phyloP scores from a whole-genome alignment of 2,329 filamentous ascomycete species.

The Ceratocystis colombiana region DNA sequence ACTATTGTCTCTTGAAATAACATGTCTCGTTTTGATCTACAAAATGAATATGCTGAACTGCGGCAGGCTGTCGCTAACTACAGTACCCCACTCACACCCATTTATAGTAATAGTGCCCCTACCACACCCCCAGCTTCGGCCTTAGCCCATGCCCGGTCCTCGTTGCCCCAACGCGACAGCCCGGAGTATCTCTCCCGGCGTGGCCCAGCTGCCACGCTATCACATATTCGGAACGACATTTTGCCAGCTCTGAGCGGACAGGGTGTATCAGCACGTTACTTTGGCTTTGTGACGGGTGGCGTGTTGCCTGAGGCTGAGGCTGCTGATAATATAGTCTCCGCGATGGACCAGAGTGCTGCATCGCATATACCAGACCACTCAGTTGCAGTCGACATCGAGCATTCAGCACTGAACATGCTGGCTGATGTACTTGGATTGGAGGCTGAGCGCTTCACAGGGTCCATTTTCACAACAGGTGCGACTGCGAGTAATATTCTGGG shows the following conservation, averaged over 20 bases:
- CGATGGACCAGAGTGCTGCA: constrained; percentile 72
- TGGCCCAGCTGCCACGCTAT: constrained; percentile 7
- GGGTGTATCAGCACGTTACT: constrained; percentile 60
- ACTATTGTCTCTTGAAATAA: not conserved
- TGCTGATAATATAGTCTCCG: constrained; percentile 74
- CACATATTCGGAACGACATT: constrained; percentile 40
- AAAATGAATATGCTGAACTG: constrained; percentile 19
- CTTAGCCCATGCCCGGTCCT: constrained; percentile 14
- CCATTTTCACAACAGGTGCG: constrained; percentile 49
- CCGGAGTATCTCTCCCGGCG: not conserved
- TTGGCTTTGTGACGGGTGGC: constrained; percentile 81
- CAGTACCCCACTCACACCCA: not conserved
- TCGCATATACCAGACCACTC: constrained; percentile 72
- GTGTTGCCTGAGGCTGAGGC: constrained; percentile 66
- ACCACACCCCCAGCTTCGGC: constrained; percentile 1
- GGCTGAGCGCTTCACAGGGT: constrained; percentile 47
- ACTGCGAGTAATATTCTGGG: constrained; percentile 78
- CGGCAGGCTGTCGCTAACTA: constrained; percentile 7
- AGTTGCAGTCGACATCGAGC: constrained; percentile 66
- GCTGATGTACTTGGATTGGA: constrained; percentile 55
- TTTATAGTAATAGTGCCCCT: not conserved
- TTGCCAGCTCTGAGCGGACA: constrained; percentile 55
- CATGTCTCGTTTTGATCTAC: constrained; percentile 15
- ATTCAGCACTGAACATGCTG: constrained; percentile 59
- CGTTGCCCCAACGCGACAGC: not conserved